Percentiles rank a stretch among this genome's conserved stretches.
phyloP scores from a whole-genome alignment of 2,329 filamentous ascomycete species.

The Exserohilum turcica region DNA sequence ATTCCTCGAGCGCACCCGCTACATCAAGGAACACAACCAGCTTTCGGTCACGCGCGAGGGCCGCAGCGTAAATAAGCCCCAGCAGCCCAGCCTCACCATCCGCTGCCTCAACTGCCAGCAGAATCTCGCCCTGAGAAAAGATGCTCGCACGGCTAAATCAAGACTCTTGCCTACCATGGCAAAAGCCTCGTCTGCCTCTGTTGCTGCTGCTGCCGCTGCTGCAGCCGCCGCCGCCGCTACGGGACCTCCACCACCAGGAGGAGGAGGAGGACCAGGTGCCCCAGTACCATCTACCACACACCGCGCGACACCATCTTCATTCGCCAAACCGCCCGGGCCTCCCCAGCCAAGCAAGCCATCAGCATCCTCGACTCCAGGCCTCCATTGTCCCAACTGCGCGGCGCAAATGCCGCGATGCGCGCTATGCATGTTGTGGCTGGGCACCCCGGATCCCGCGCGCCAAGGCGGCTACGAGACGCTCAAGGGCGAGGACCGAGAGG shows the following conservation, averaged over 20 bases:
- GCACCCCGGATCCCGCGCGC: slow-evolving; percentile 60
- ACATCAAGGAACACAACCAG: slow-evolving; percentile 76
- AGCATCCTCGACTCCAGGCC: slow-evolving; percentile 48
- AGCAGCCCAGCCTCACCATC: slow-evolving; percentile 70
- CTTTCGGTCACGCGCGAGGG: slow-evolving; percentile 68
- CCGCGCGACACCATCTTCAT: background rate
- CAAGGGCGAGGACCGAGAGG: slow-evolving; percentile 55
- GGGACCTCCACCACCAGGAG: background rate
- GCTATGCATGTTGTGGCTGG: slow-evolving; percentile 66
- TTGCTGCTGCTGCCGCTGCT: background rate
- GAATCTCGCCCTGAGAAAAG: slow-evolving; percentile 54
- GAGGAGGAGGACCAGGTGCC: too few species aligned
- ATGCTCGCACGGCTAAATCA: slow-evolving; percentile 18
- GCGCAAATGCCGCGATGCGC: slow-evolving; percentile 67
- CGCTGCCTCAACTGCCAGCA: slow-evolving; percentile 76
- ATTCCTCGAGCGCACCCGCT: slow-evolving; percentile 76
- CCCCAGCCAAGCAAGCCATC: slow-evolving; percentile 4
- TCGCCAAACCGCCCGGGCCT: background rate
- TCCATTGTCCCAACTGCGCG: slow-evolving; percentile 66
- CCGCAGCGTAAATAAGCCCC: slow-evolving; percentile 65
- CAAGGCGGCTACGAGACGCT: slow-evolving; percentile 42
- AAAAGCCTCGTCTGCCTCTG: background rate
- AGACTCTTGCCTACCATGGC: slow-evolving; percentile 30
- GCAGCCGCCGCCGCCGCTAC: background rate
- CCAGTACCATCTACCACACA: background rate